Evolutionary conservation across 345 rosid species (phyloP).

Genomic region (Gynandropsis gynandra): DNA sequence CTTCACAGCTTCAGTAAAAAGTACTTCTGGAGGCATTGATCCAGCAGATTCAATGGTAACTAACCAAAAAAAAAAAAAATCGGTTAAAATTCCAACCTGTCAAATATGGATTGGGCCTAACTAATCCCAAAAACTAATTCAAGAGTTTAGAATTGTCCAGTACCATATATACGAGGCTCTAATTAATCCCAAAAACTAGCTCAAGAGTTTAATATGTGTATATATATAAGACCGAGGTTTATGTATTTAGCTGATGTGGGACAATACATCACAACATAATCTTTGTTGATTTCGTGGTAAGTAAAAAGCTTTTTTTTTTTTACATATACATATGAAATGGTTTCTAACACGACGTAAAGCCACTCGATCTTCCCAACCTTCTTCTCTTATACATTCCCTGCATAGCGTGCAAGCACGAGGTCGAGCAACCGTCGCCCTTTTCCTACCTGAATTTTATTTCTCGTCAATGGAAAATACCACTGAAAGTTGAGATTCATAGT

Average conservation of each 20-base stretch:
- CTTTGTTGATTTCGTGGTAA: neutral
- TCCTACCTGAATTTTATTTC: slow-evolving; percentile 41
- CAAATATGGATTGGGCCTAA: too few relatives aligned
- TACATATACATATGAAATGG: slow-evolving; percentile 84
- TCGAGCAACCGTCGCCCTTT: slow-evolving; percentile 67
- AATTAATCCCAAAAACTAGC: too few relatives aligned
- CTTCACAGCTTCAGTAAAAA: slow-evolving; percentile 89
- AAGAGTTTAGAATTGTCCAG: too few relatives aligned
- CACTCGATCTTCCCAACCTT: slow-evolving; percentile 52
- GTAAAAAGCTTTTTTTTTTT: neutral
- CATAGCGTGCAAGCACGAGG: slow-evolving; percentile 85
- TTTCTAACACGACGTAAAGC: slow-evolving; percentile 57
- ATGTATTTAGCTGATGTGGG: too few relatives aligned
- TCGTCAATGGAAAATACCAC: neutral
- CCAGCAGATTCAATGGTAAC: slow-evolving; percentile 91
- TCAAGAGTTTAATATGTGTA: too few relatives aligned
- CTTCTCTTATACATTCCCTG: slow-evolving; percentile 72
- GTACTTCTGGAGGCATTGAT: slow-evolving; percentile 67
- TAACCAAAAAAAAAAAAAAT: slow-evolving; percentile 19
- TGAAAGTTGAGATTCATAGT: neutral
- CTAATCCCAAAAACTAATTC: too few relatives aligned
- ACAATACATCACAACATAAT: too few relatives aligned
- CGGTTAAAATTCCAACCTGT: neutral
- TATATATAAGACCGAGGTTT: too few relatives aligned
- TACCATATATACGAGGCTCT: too few relatives aligned